These are phyloP conservation scores for Rhodotorula sp. DNA, from an alignment of 1,284 basidiomycete genomes.

Conservation along the genomic window DNA sequence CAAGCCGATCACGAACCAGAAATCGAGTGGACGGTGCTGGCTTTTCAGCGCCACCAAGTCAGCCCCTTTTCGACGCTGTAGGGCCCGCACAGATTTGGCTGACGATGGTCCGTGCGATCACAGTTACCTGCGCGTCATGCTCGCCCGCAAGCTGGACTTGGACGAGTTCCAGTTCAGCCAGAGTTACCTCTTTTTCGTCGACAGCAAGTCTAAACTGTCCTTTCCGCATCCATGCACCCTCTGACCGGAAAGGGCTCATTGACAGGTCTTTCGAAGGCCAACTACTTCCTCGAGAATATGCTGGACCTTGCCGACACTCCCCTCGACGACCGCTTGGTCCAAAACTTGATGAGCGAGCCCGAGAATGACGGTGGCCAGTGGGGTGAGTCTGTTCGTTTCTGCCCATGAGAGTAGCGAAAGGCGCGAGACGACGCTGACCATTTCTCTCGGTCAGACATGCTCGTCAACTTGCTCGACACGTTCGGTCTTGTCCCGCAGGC, in stretches of 20 bases:
- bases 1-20: constrained; percentile 82
- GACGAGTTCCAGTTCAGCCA: constrained; percentile 77
- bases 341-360: constrained; percentile 71
- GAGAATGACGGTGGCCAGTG: constrained; percentile 91
- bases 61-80: constrained; percentile 14
- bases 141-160: constrained; percentile 81
- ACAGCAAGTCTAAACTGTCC: constrained; percentile 1
- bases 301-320: constrained; percentile 79
- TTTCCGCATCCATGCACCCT: background rate
- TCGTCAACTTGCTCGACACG: constrained; percentile 76
- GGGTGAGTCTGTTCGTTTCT: constrained; percentile 41
- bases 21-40: constrained; percentile 81
- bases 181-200: constrained; percentile 78
- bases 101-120: background rate
- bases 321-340: constrained; percentile 77
- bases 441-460: constrained; percentile 67
- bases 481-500: constrained; percentile 67
- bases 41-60: constrained; percentile 75
- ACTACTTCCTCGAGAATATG: constrained; percentile 87
- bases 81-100: background rate
- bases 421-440: background rate
- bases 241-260: background rate
- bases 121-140: constrained; percentile 60
- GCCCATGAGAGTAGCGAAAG: background rate
- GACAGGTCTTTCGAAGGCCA: constrained; percentile 53